Evolutionary conservation across 1,284 basidiomycete species (phyloP), one percentile per base, ranked within the genome.

Genomic region (Ceratobasidium sp.): DNA sequence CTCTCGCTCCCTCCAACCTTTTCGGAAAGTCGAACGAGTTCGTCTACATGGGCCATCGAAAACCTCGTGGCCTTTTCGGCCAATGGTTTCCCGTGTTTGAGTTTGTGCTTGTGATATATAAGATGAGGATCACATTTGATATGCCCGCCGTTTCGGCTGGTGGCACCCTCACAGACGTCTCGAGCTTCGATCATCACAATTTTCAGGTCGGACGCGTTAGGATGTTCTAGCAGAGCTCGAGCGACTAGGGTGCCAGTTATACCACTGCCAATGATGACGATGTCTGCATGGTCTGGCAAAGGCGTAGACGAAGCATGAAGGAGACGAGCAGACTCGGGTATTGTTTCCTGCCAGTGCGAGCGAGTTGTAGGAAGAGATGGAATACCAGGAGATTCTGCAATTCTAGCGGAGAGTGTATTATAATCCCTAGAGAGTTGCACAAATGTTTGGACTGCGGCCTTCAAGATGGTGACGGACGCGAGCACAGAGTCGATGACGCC

Each of bases 61-160:
- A 92, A 90, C 18, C 83, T 83, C 14, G 91, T 83, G 53, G 90
- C 86, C 71, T 84, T 80, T 76, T 84, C 81, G 0, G 90, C 88
- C 28, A 79, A 78, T 8, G 81, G 78, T 16, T 78, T 48, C 6
- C 53, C 55, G 41, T n/a, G 45, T 18, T 21, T 32, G n/a, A 30
- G 26, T 34, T 60, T 52, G 32, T 41, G 30, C 32, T 60, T 53
- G 45, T 58, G 64, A 26, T 50, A 60, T n/a, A 46, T 41, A 1
- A 58, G 53, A 39, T 72, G 41, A 21, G 52, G 57, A 36, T 69
- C 72, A 45, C 64, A 73, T 45, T 73, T 73, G 30, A 90, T 85
- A 76, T 92, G 90, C 0, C 90, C 90, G 1, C 90, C 90, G 74
- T 92, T 92, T 74, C 90, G 84, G 50, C 85, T 89, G 0, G 89